A percentile compares a stretch with the other conserved stretches of the same genome.
Evolutionary conservation across 495 filamentous ascomycete species (phyloP).

Genomic region (Parachaetomium inaequale): DNA sequence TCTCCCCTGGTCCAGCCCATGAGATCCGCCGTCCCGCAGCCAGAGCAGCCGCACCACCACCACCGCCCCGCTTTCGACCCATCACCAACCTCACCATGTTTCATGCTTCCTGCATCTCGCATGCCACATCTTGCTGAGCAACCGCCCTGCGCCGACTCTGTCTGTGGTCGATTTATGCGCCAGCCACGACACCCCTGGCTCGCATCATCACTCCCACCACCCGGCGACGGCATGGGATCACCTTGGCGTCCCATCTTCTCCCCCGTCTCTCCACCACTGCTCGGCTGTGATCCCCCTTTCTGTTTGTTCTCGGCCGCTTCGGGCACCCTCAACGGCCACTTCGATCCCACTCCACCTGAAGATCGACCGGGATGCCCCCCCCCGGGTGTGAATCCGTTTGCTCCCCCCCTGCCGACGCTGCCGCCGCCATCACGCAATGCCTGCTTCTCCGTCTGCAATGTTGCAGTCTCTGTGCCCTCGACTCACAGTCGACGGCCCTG

Average conservation of each 20-base stretch:
- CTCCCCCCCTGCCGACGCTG: neutral
- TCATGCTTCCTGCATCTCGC: slow-evolving; percentile 15
- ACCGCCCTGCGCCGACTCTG: neutral
- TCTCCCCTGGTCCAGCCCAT: slow-evolving; percentile 3
- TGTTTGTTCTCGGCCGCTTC: slow-evolving; percentile 9
- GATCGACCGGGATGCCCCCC: slow-evolving; percentile 16
- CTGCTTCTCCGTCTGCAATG: neutral
- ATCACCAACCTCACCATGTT: slow-evolving; percentile 21
- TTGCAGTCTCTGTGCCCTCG: neutral
- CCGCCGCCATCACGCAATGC: slow-evolving; percentile 2
- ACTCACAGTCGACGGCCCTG: neutral
- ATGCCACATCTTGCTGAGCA: slow-evolving; percentile 1
- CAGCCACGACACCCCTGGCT: slow-evolving; percentile 13
- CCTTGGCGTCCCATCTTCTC: slow-evolving; percentile 10
- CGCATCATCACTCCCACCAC: slow-evolving; percentile 17
- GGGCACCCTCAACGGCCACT: slow-evolving; percentile 5
- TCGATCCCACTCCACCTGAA: neutral
- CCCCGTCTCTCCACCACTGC: slow-evolving; percentile 9
- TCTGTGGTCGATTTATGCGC: slow-evolving; percentile 1
- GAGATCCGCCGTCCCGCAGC: slow-evolving; percentile 1
- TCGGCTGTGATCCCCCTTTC: slow-evolving; percentile 12
- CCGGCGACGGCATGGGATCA: slow-evolving; percentile 6
- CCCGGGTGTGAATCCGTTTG: slow-evolving; percentile 11
- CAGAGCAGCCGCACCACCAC: slow-evolving; percentile 12
- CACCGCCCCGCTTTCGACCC: slow-evolving; percentile 19